phyloP scores from a whole-genome alignment of 1,139 yeast genomes.

The Martiniozyma asiatica region DNA sequence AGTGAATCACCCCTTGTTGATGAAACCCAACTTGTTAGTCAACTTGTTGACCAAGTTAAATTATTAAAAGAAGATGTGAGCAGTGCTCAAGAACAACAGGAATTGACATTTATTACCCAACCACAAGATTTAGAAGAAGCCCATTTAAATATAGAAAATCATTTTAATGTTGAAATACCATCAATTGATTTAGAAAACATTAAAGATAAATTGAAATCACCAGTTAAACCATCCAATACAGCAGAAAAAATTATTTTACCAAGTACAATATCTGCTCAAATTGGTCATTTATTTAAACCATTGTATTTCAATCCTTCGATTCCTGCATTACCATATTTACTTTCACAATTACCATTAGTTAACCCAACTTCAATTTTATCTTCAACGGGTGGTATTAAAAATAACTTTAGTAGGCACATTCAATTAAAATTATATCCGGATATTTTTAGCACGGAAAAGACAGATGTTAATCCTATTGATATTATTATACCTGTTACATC shows the following conservation, averaged over 20 bases:
- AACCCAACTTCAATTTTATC: slow-evolving; percentile 18
- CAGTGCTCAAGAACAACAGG: slow-evolving; percentile 16
- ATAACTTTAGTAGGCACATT: slow-evolving; percentile 29
- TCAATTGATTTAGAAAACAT: slow-evolving; percentile 3
- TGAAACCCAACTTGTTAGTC: slow-evolving; percentile 10
- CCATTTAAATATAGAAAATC: not conserved
- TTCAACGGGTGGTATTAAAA: slow-evolving; percentile 21
- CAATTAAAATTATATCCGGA: slow-evolving; percentile 38
- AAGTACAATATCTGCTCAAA: slow-evolving; percentile 19
- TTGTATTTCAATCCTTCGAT: slow-evolving; percentile 28
- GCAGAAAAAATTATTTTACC: slow-evolving; percentile 1
- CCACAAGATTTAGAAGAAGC: not conserved
- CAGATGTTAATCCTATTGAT: slow-evolving; percentile 36
- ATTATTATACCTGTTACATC: slow-evolving; percentile 33
- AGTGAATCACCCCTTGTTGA: no score
- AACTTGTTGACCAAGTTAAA: slow-evolving; percentile 13
- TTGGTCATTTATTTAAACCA: slow-evolving; percentile 7
- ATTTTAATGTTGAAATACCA: slow-evolving; percentile 1
- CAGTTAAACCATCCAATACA: no score
- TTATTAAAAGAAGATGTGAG: slow-evolving; percentile 13
- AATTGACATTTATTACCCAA: slow-evolving; percentile 14
- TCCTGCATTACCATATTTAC: slow-evolving; percentile 29
- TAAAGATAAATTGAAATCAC: slow-evolving; percentile 3
- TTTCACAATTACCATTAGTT: slow-evolving; percentile 27
- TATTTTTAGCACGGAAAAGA: slow-evolving; percentile 21